Base-by-base conservation (phyloP, 75 land plant genomes). In the Selaginella tamariscina region DNA sequence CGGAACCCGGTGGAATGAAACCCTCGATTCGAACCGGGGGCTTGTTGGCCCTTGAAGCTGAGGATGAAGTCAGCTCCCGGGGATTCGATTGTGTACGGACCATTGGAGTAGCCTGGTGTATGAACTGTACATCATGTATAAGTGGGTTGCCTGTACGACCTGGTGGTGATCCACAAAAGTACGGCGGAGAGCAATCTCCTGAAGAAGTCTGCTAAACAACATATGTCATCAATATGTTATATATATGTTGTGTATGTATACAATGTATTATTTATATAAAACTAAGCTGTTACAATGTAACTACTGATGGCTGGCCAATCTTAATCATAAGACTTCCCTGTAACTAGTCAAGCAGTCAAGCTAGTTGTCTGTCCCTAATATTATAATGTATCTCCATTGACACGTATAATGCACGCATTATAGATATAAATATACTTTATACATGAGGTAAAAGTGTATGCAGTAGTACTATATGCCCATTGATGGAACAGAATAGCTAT, bases 101-200 rank as follows among this genome's bases (percentile, higher is more conserved):
- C 11, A 15, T 15, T 5, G 5, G 5, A 15, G 11, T 39, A 21
- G 79, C 49, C 74, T 73, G 82, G 32, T 78, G 81, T 22, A 66
- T 49, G 64, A 89, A 89, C 72, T 81, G 80, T 31, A 77, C 77
- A 65, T 89, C 95, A n/a, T 81, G 87, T 59, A 89, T 78, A 30
- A 89, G 64, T 28, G 95, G 95, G 77, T 89, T 89, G 56, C 82
- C 80, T 18, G 82, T 75, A 32, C 95, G 82, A 64, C 82, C 82
- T 26, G 95, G 95, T 30, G 95, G 95, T 2, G 95, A 89, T 32
- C 95, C 95, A 49, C 79, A 70, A 32, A 89, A 89, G 64, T 82
- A 89, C 9, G 95, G 95, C 33, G 95, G 95, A 2, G 86, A 81
- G 55, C 82, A 74, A 33, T 79, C 82, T 11, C 73, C 56, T 33